Conservation (phyloP, 116 monocot species). For the Papilionanthe hybrid region DNA sequence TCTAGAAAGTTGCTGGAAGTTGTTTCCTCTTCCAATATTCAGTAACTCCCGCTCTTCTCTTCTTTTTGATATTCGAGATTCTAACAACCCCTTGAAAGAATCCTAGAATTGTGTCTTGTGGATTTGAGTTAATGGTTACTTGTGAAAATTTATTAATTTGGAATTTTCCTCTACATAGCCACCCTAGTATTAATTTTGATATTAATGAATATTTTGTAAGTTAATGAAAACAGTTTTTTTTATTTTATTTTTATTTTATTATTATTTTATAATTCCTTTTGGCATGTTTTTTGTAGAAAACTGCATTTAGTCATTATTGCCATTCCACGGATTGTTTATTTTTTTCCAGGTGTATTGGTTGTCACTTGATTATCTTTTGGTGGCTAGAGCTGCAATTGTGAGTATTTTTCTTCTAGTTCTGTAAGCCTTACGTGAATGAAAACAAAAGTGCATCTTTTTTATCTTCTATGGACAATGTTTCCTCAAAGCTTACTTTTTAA, state of each 20-base stretch:
- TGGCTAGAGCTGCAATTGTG: constrained; percentile 83
- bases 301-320: not conserved
- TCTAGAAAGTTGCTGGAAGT: no score
- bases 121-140: no score
- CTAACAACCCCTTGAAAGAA: no score
- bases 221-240: not conserved
- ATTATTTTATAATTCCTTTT: no score
- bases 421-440: not conserved
- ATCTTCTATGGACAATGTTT: not conserved
- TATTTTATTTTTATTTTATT: not conserved
- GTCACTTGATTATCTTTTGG: constrained; percentile 79
- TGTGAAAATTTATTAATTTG: no score
- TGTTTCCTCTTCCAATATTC: no score
- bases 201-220: not conserved
- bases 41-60: no score
- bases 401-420: constrained; percentile 22
- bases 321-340: constrained; percentile 7
- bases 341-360: constrained; percentile 84
- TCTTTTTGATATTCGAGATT: no score
- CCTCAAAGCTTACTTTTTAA: not conserved
- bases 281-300: no score
- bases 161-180: no score
- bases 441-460: not conserved
- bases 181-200: not conserved
- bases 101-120: no score